These are phyloP conservation scores for Candida michaelii DNA, from an alignment of 805 yeast genomes.

Conservation along the genomic window DNA sequence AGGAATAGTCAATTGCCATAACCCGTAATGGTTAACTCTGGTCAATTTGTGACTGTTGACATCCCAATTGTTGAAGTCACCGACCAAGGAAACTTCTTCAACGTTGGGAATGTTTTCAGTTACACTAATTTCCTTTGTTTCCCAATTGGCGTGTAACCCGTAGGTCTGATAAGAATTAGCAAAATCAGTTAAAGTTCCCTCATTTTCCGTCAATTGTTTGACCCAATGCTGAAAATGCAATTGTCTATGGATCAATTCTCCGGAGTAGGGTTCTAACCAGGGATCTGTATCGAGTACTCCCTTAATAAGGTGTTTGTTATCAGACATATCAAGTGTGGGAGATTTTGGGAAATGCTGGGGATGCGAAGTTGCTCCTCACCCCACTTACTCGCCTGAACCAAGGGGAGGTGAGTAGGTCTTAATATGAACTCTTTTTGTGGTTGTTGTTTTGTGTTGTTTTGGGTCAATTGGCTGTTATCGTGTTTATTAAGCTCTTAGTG, in stretches of 20 bases:
- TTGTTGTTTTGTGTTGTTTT: too few relatives aligned
- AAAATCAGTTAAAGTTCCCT: conserved; percentile 59
- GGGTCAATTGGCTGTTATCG: too few relatives aligned
- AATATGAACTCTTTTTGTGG: too few relatives aligned
- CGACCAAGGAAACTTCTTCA: conserved; percentile 68
- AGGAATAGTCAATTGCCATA: conserved; percentile 62
- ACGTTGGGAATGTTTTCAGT: conserved; percentile 95
- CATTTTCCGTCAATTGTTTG: conserved; percentile 50
- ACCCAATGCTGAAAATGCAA: conserved; percentile 65
- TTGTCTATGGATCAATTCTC: conserved; percentile 68
- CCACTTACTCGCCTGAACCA: too few relatives aligned
- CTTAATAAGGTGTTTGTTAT: conserved; percentile 27
- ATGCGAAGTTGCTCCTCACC: too few relatives aligned
- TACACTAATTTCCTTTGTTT: conserved; percentile 56
- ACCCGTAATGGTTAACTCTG: conserved; percentile 63
- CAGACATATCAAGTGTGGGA: background rate
- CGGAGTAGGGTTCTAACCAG: conserved; percentile 77
- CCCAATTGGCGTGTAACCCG: conserved; percentile 68
- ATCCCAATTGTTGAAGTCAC: conserved; percentile 91
- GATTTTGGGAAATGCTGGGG: too few relatives aligned
- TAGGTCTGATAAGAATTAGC: conserved; percentile 73
- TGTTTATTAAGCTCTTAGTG: too few relatives aligned
- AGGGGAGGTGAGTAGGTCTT: too few relatives aligned
- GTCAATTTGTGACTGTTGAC: conserved; percentile 52
- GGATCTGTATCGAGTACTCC: conserved; percentile 78